These are phyloP conservation scores for Bidens hawaiensis DNA, from an alignment of 140 eudicot genomes.

Conservation along the genomic window DNA sequence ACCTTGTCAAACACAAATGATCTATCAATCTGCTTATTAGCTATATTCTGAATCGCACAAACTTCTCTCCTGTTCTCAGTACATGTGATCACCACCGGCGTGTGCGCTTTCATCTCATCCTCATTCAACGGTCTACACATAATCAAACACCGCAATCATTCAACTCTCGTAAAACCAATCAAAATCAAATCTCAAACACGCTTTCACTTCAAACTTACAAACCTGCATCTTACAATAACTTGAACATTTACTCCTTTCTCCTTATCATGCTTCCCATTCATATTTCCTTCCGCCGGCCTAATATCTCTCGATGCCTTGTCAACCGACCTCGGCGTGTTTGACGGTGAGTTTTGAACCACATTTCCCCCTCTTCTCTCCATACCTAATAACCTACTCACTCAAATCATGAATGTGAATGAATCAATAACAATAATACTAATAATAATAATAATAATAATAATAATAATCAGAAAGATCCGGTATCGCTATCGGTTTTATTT, in stretches of 20 bases:
- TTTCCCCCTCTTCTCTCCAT: constrained; percentile 70
- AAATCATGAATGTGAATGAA: no score
- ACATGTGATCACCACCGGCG: constrained; percentile 86
- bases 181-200: neutral
- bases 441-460: no score
- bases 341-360: constrained; percentile 51
- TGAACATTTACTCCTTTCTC: constrained; percentile 98
- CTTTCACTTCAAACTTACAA: neutral
- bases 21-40: constrained; percentile 93
- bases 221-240: constrained; percentile 96
- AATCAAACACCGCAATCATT: neutral
- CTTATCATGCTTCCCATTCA: constrained; percentile 55
- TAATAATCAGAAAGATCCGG: constrained; percentile 8
- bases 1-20: constrained; percentile 89
- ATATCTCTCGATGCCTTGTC: constrained; percentile 73
- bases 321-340: constrained; percentile 69
- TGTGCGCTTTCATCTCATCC: constrained; percentile 66
- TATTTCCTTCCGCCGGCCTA: constrained; percentile 56
- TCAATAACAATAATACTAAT: no score
- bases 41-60: constrained; percentile 75
- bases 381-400: neutral
- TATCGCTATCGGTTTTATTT: constrained; percentile 20
- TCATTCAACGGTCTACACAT: constrained; percentile 72
- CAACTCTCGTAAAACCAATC: neutral
- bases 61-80: constrained; percentile 82